Base-by-base conservation (phyloP, 768 basidiomycete genomes). In the Hygrophoropsis aurantiaca region DNA sequence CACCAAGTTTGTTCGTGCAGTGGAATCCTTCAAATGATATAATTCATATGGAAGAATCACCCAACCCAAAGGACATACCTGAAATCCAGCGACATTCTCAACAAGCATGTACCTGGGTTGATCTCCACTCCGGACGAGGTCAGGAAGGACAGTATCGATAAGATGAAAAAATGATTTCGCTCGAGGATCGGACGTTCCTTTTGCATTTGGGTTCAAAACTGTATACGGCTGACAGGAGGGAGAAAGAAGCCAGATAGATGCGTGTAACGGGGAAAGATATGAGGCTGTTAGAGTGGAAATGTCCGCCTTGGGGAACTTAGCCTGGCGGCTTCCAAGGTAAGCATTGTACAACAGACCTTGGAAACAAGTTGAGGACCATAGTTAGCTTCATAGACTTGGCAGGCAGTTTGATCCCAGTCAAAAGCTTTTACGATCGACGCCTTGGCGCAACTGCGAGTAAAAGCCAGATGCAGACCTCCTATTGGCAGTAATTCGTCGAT, bases 191-290 rank as follows among this genome's bases (percentile, higher is more conserved):
- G 67, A 66, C 7, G 76, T 78, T 9, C 85, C 87, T 68, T 83
- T 84, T 8, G 85, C 84, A 11, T 74, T 70, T 3, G 86, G 82
- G 57, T 88, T 90, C 42, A 92, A 68, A 2, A 88, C 78, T 0
- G 90, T 90, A 57, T 90, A 91, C 0, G 90, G 90, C 58, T 91
- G 89, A 61, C 89, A 92, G 6, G 88, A 81, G 5, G 89, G 90
- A 0, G 89, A 90, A 37, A 90, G 64, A 15, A 91, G 75, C 89
- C 90, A 91, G 4, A 89, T 60, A 51, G 82, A 65, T 15, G 86
- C 84, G 43, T 77, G 50, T 20, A 78, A 66, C 16, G 55, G 46
- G 11, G 73, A 68, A 5, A 91, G 65, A 13, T 70, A 64, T 2
- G 64, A 38, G 1, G 82, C 74, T 5, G 74, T 71, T 19, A 92